Evolutionary conservation across 192 early-diverging fungal species (phyloP), one percentile per base, ranked within the genome.

Genomic region (Gorgonomyces haynaldii): DNA sequence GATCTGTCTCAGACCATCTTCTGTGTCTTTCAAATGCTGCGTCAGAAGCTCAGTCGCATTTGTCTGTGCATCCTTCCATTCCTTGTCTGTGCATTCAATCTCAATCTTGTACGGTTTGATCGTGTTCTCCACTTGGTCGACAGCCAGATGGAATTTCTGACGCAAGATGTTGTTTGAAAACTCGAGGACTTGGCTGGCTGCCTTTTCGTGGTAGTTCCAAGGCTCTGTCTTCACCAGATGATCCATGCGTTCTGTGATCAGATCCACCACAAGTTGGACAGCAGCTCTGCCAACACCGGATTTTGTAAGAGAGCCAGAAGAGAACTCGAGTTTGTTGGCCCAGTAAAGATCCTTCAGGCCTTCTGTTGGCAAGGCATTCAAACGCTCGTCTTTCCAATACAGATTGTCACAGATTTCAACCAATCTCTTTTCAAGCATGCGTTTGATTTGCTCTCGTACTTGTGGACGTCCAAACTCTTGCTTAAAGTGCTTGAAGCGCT

Each of bases 81-180:
- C 95, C 42, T 78, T 69, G 20, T 89, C 85, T 16, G 84, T 81
- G 27, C 84, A 78, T 56, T 98, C 94, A 8, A 96, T 86, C 65
- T 98, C 94, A 52, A 89, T 92, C 69, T 98, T 98, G 74, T 86
- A 93, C 12, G 92, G 95, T 64, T 98, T 98, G 64, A 98, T 91
- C 1, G 91, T 95, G 69, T 96, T 98, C 52, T 98, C 95, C 5
- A 98, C 95, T 65, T 96, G 92, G 57, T 96, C 95, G 7, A 90
- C 79, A 4, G 92, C 86, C 2, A 85, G 70, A 28, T 86, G 81
- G 69, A 87, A 91, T 42, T 93, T 91, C 45, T 62, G 72, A 20
- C 86, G 78, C 49, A 98, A 50, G 37, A 96, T 83, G 29, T 89
- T 89, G 39, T 79, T 81, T 27, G 80, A 85, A 53, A 94, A 88